Percentiles rank a stretch among this genome's conserved stretches.
Evolutionary conservation across 2,329 filamentous ascomycete genomes (phyloP).

Genomic region (Apiospora rasikravindrae): DNA sequence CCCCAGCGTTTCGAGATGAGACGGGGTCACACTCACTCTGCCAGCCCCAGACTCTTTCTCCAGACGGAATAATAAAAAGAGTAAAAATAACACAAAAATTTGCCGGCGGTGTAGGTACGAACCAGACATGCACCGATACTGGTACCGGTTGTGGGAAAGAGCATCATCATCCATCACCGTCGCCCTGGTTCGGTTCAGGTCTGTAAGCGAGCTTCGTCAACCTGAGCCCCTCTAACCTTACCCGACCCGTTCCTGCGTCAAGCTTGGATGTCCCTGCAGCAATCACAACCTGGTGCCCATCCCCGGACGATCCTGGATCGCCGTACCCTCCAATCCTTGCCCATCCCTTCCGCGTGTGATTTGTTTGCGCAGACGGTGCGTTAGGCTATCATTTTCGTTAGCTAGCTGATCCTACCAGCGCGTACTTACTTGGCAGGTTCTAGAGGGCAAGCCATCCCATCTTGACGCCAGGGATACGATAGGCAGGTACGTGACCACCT

Average conservation of each 20-base stretch:
- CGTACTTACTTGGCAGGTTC: not conserved
- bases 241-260: slow-evolving; percentile 9
- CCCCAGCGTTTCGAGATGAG: slow-evolving; percentile 16
- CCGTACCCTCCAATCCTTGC: not conserved
- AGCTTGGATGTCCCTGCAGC: slow-evolving; percentile 8
- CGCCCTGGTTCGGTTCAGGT: not conserved
- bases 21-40: not conserved
- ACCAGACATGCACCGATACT: not conserved
- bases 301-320: slow-evolving; percentile 13
- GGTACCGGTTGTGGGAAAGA: not conserved
- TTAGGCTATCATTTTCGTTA: not conserved
- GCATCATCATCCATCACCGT: not conserved
- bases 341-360: not conserved
- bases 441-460: not conserved
- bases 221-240: not conserved
- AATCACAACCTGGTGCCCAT: not conserved
- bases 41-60: not conserved
- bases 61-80: not conserved
- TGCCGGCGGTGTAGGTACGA: not conserved
- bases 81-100: not conserved
- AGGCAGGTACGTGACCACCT: not conserved
- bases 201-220: slow-evolving; percentile 3
- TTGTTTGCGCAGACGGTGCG: not conserved
- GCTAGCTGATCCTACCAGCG: not conserved
- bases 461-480: not conserved